These are phyloP conservation scores for Panicum virgatum DNA, from an alignment of 202 grass and related monocot genomes.

Conservation along the genomic window DNA sequence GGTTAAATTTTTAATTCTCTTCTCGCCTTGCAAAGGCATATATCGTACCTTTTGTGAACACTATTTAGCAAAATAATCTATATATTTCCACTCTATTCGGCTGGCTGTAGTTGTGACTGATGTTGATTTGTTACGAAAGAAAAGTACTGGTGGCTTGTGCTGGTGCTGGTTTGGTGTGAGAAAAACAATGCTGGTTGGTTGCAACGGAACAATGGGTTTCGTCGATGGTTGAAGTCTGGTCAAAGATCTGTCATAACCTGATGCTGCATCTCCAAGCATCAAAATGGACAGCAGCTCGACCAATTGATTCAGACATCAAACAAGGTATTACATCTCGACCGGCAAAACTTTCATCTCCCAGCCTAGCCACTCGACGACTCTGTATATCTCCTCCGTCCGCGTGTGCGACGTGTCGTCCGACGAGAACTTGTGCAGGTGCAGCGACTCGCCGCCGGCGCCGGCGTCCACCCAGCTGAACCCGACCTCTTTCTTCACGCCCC, in stretches of 20 bases:
- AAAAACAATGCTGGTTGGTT: too few species aligned
- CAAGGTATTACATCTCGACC: slow-evolving; percentile 30
- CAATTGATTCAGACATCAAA: not conserved
- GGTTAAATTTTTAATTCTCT: not conserved
- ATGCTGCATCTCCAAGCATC: not conserved
- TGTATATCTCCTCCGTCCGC: slow-evolving; percentile 60
- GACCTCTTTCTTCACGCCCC: slow-evolving; percentile 72
- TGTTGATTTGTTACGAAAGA: too few species aligned
- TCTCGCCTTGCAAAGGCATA: not conserved
- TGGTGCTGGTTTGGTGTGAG: too few species aligned
- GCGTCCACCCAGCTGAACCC: slow-evolving; percentile 94
- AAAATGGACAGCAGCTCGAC: not conserved
- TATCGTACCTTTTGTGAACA: too few species aligned
- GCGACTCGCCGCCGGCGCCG: slow-evolving; percentile 17
- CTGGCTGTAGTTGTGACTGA: too few species aligned
- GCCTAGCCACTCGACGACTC: slow-evolving; percentile 52
- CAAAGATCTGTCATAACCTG: not conserved
- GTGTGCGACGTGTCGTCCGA: slow-evolving; percentile 73
- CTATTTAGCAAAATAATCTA: not conserved
- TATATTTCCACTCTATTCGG: too few species aligned
- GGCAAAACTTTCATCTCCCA: slow-evolving; percentile 61
- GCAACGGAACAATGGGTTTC: too few species aligned
- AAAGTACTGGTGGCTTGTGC: too few species aligned
- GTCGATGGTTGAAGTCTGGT: not conserved
- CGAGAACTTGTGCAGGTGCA: slow-evolving; percentile 71